Conservation (phyloP, 768 basidiomycete genomes). For the Termitomyces sp. region DNA sequence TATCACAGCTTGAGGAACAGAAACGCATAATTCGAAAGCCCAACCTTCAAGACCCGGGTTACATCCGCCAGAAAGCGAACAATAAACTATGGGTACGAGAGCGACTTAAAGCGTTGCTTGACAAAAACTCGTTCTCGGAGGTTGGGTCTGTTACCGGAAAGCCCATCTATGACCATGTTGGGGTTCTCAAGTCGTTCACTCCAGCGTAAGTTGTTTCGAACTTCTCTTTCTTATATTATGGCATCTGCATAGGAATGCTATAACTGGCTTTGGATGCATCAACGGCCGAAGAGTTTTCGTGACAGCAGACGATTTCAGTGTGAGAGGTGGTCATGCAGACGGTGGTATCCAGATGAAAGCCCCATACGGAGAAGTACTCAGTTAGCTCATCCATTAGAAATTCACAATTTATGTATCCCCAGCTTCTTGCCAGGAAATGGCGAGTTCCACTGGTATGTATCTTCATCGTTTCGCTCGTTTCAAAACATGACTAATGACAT, state of each 20-base stretch:
- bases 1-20: slow-evolving; percentile 25
- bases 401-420: not conserved
- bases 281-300: slow-evolving; percentile 31
- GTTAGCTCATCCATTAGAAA: not conserved
- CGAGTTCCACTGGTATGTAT: slow-evolving; percentile 30
- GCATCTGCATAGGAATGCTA: slow-evolving; percentile 24
- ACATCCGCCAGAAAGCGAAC: slow-evolving; percentile 32
- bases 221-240: not conserved
- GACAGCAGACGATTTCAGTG: slow-evolving; percentile 37
- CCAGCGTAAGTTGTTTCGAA: slow-evolving; percentile 26
- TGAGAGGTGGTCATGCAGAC: slow-evolving; percentile 38
- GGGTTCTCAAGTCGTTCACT: slow-evolving; percentile 25
- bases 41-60: slow-evolving; percentile 31
- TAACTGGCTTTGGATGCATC: slow-evolving; percentile 32
- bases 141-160: slow-evolving; percentile 33
- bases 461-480: not conserved
- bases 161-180: slow-evolving; percentile 23
- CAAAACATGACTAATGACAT: not conserved
- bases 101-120: slow-evolving; percentile 28
- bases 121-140: slow-evolving; percentile 28
- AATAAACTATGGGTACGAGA: slow-evolving; percentile 37
- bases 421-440: slow-evolving; percentile 29
- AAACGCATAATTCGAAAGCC: slow-evolving; percentile 26
- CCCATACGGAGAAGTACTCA: slow-evolving; percentile 31
- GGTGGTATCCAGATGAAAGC: slow-evolving; percentile 35